Conservation (phyloP, 352 stramenopile genomes). For the Phytophthora ohioensis region DNA sequence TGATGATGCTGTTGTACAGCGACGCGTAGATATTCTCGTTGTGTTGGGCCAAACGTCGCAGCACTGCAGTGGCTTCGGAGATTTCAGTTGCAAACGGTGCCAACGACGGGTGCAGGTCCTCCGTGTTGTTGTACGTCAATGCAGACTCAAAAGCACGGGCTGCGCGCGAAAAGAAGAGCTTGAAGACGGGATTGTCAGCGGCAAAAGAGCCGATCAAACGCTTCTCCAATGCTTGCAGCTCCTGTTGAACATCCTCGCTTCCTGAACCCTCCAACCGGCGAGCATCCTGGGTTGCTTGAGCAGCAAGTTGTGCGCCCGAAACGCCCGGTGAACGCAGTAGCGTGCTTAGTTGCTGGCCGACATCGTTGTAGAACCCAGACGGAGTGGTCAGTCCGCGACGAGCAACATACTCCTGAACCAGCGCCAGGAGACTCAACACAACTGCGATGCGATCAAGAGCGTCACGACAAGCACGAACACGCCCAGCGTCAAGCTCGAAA, state of each 20-base stretch:
- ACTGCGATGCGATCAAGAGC: slow-evolving; percentile 64
- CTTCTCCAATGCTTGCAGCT: slow-evolving; percentile 51
- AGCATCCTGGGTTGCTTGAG: slow-evolving; percentile 53
- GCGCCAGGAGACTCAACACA: slow-evolving; percentile 60
- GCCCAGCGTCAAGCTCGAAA: slow-evolving; percentile 65
- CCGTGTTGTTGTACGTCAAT: slow-evolving; percentile 20
- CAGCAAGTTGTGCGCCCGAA: slow-evolving; percentile 58
- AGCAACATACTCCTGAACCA: slow-evolving; percentile 70
- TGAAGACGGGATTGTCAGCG: slow-evolving; percentile 63
- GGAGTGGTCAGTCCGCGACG: slow-evolving; percentile 38
- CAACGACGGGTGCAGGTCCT: slow-evolving; percentile 61
- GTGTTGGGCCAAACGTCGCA: slow-evolving; percentile 65
- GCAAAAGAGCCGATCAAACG: slow-evolving; percentile 57
- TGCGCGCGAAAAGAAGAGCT: slow-evolving; percentile 61
- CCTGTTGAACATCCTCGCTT: slow-evolving; percentile 11
- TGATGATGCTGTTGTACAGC: slow-evolving; percentile 73
- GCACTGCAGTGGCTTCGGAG: slow-evolving; percentile 31
- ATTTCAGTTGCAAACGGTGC: slow-evolving; percentile 59
- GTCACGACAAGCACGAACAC: slow-evolving; percentile 63
- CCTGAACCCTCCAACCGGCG: slow-evolving; percentile 34
- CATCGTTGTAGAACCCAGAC: slow-evolving; percentile 39
- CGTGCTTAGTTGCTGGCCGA: slow-evolving; percentile 47
- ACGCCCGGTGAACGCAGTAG: slow-evolving; percentile 58
- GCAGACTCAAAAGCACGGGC: slow-evolving; percentile 40
- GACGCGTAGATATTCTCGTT: slow-evolving; percentile 73